A percentile compares a stretch with the other conserved stretches of the same genome.
phyloP scores from a whole-genome alignment of 495 filamentous ascomycete genomes.

The Trichocladium uniseriatum region DNA sequence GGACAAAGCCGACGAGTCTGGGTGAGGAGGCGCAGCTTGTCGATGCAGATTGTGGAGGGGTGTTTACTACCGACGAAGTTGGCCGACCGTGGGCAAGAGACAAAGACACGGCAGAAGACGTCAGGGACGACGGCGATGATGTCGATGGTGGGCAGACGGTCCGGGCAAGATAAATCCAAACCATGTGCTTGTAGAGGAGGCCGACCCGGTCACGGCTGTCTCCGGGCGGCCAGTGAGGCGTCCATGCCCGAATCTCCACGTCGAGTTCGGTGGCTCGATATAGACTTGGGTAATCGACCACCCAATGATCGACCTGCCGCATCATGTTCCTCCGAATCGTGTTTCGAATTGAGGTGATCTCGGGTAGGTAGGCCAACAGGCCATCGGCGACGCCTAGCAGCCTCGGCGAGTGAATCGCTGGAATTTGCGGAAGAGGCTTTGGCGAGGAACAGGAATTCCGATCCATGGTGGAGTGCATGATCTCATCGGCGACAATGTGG shows the following conservation, averaged over 20 bases:
- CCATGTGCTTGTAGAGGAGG: constrained; percentile 78
- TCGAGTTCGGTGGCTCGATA: constrained; percentile 73
- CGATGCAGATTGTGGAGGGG: constrained; percentile 34
- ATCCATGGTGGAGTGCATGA: constrained; percentile 57
- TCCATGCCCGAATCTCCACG: constrained; percentile 64
- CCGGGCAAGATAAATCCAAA: constrained; percentile 83
- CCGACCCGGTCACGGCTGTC: constrained; percentile 67
- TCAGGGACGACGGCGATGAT: constrained; percentile 19
- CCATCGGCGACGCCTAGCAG: constrained; percentile 84
- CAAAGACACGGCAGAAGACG: constrained; percentile 21
- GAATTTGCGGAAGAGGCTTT: constrained; percentile 56
- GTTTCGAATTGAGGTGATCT: constrained; percentile 72
- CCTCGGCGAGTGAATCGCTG: constrained; percentile 66
- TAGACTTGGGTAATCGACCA: constrained; percentile 65
- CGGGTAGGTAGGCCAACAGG: constrained; percentile 68
- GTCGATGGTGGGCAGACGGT: constrained; percentile 62
- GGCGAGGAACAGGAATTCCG: constrained; percentile 42
- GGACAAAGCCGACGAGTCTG: constrained; percentile 4
- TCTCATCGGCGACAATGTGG: constrained; percentile 72
- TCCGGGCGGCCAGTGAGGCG: constrained; percentile 57
- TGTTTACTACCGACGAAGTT: constrained; percentile 21
- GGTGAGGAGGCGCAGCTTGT: constrained; percentile 35
- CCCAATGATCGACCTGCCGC: constrained; percentile 51
- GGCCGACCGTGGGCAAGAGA: constrained; percentile 8
- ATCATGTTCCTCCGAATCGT: constrained; percentile 59